Percentiles rank a stretch among this genome's conserved stretches.
These are phyloP conservation scores for Brachypodium distachyon DNA, from an alignment of 202 grass and related monocot genomes.

Conservation along the genomic window DNA sequence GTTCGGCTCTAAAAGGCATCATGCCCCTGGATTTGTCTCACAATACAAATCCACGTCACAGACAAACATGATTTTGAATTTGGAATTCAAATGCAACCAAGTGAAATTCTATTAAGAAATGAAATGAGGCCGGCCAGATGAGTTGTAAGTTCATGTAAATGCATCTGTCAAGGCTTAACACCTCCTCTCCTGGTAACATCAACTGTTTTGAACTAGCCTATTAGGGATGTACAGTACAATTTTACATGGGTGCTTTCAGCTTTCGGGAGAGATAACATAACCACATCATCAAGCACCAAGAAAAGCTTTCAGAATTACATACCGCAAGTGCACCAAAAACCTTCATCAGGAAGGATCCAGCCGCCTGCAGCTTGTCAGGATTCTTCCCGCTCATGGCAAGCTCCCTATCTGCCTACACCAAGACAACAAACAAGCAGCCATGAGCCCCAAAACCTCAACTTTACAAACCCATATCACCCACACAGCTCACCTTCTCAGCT, in stretches of 20 bases:
- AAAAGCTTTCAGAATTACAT: constrained; percentile 19
- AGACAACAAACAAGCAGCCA: constrained; percentile 8
- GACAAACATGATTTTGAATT: too few species aligned
- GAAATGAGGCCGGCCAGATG: too few species aligned
- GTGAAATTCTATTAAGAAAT: too few species aligned
- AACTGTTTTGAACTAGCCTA: not conserved
- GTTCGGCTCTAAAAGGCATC: too few species aligned
- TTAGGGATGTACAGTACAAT: not conserved
- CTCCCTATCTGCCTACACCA: constrained; percentile 77
- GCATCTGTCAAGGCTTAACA: not conserved
- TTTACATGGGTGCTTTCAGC: not conserved
- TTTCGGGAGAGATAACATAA: not conserved
- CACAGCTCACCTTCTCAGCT: constrained; percentile 63
- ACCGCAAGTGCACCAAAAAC: constrained; percentile 79
- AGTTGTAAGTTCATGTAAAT: not conserved
- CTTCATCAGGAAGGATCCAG: constrained; percentile 91
- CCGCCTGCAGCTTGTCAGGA: constrained; percentile 78
- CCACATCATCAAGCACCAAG: not conserved
- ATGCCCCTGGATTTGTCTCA: too few species aligned
- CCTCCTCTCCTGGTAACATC: not conserved
- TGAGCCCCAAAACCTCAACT: not conserved
- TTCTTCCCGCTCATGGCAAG: constrained; percentile 66
- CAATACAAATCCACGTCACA: too few species aligned
- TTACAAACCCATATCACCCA: not conserved
- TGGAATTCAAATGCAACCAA: too few species aligned